Evolutionary conservation across 1,139 yeast genomes (phyloP), one percentile per base, ranked within the genome.

Genomic region (Meyerozyma athensensis): DNA sequence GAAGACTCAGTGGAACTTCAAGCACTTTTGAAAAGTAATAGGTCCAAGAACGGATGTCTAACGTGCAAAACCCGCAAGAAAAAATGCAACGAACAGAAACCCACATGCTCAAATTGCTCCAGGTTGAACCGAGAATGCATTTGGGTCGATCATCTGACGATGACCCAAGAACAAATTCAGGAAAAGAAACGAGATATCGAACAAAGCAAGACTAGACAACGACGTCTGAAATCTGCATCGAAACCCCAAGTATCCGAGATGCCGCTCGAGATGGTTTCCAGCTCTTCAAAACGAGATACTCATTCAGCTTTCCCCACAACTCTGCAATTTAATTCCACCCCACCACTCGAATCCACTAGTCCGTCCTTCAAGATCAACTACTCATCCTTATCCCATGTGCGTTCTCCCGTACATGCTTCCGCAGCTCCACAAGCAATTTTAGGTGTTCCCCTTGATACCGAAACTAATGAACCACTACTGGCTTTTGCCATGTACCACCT

Each of bases 111-210:
- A 5, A 28, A 28, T 28, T 49, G 54, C 26, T 24, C 38, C 26
- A 37, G 55, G 19, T 37, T 51, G 20, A 36, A 42, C 31, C 50
- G 50, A 33, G 47, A 48, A 9, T 51, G 55, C 32, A 37, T 62
- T 9, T 67, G 70, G 64, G 48, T 63, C 8, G 70, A 65, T 40
- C 39, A 42, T 31, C 49, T 52, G 9, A 50, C 49, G 31, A 63
- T 63, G 68, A 39, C 53, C 10, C 58, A 56, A 33, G 49, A 43
- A 5, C 58, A 61, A 32, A 53, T 64, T 21, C 48, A 45, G 20
- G 31, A 34, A 10, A 46, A 63, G 26, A 55, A 53, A 36, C 47
- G 48, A 23, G 46, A 49, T 34, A 72, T 65, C 2, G 58, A 55
- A 36, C 43, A 47, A 19, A 59, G 20, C 19, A 28, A 28, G 20